phyloP scores from a whole-genome alignment of 2,329 filamentous ascomycete species.

The Cladosporium austrohemisphaericum region DNA sequence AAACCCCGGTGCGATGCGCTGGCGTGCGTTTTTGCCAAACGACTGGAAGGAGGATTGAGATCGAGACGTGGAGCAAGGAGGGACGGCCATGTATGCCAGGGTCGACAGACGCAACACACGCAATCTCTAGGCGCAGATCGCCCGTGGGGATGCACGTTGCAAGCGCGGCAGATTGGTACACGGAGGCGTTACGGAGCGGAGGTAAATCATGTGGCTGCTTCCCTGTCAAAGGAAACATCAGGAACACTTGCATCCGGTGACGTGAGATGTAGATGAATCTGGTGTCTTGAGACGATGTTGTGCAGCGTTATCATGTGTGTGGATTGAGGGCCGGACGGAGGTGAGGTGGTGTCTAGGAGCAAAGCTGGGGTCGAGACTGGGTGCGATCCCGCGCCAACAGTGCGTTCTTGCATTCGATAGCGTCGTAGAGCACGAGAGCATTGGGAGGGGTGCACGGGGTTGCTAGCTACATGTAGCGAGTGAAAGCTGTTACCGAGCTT shows the following conservation, averaged over 20 bases:
- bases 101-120: slow-evolving; percentile 19
- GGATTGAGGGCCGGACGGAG: slow-evolving; percentile 17
- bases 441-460: background rate
- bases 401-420: slow-evolving; percentile 20
- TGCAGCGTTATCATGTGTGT: slow-evolving; percentile 26
- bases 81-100: slow-evolving; percentile 18
- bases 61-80: slow-evolving; percentile 28
- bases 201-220: slow-evolving; percentile 16
- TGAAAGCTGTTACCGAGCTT: slow-evolving; percentile 25
- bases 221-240: slow-evolving; percentile 16
- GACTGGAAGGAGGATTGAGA: slow-evolving; percentile 36
- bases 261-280: slow-evolving; percentile 16
- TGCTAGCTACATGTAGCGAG: background rate
- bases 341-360: slow-evolving; percentile 16
- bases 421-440: slow-evolving; percentile 23
- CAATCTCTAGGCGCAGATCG: slow-evolving; percentile 31
- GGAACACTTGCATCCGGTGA: slow-evolving; percentile 23
- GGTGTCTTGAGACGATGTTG: slow-evolving; percentile 23
- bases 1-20: slow-evolving; percentile 71
- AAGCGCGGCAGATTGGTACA: slow-evolving; percentile 17
- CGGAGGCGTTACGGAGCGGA: slow-evolving; percentile 11
- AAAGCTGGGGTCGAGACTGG: slow-evolving; percentile 20
- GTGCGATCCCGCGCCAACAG: slow-evolving; percentile 13
- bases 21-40: slow-evolving; percentile 83
- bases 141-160: slow-evolving; percentile 23